These are phyloP conservation scores for Linum tenue DNA, from an alignment of 345 rosid genomes.

Conservation along the genomic window DNA sequence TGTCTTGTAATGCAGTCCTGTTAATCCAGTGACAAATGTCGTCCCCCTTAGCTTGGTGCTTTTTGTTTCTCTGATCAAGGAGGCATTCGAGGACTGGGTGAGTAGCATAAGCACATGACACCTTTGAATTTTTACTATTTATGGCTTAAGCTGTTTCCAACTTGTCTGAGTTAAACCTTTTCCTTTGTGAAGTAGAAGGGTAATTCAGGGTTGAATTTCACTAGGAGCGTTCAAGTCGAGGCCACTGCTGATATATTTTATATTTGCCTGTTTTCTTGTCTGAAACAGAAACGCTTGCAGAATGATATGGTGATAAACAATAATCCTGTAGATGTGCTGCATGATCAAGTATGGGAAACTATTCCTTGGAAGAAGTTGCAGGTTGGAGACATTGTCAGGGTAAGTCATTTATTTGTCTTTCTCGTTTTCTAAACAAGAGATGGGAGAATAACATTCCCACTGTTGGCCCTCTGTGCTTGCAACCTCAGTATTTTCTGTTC, in stretches of 20 bases:
- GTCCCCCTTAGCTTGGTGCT: constrained; percentile 91
- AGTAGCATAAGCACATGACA: constrained; percentile 10
- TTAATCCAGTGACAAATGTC: constrained; percentile 88
- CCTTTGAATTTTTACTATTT: constrained; percentile 13
- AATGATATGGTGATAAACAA: constrained; percentile 89
- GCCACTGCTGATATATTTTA: constrained; percentile 12
- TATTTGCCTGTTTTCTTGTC: constrained; percentile 12
- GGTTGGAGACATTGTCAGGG: constrained; percentile 94
- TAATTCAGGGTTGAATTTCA: background rate
- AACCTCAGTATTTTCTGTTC: no score
- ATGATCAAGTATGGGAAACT: constrained; percentile 70
- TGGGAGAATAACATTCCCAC: no score
- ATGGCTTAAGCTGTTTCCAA: background rate
- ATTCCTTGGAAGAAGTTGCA: constrained; percentile 91
- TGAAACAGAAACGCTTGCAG: constrained; percentile 86
- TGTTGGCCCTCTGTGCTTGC: no score
- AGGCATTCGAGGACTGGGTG: constrained; percentile 99
- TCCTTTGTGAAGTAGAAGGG: background rate
- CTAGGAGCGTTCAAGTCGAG: background rate
- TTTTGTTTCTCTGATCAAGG: constrained; percentile 90
- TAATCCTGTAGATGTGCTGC: constrained; percentile 66
- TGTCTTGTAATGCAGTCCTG: constrained; percentile 67
- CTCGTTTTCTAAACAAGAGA: no score
- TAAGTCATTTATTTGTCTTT: constrained; percentile 24
- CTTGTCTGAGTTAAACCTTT: background rate